phyloP scores from a whole-genome alignment of 805 yeast species.

The Alloascoidea hylecoeti region DNA sequence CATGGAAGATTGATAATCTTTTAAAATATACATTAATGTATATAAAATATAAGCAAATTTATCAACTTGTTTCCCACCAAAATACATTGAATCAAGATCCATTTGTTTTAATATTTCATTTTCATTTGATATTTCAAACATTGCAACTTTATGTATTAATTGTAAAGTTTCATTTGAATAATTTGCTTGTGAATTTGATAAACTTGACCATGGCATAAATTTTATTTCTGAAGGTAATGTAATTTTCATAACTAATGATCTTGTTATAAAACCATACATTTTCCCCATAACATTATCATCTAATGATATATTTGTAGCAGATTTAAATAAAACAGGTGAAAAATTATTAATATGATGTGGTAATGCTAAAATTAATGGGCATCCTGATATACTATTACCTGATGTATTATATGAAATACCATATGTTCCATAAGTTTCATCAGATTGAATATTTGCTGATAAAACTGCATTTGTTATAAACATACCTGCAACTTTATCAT shows the following conservation, averaged over 20 bases:
- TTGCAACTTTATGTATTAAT: conserved; percentile 31
- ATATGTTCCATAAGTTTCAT: conserved; percentile 18
- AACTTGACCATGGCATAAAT: conserved; percentile 49
- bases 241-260: not conserved
- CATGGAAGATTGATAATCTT: conserved; percentile 36
- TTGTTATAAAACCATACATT: not conserved
- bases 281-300: conserved; percentile 35
- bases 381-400: conserved; percentile 32
- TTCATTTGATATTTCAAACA: conserved; percentile 33
- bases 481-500: conserved; percentile 51
- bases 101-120: conserved; percentile 43
- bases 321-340: conserved; percentile 14
- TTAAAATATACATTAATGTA: conserved; percentile 51
- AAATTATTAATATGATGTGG: conserved; percentile 50
- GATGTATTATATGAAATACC: conserved; percentile 25
- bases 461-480: conserved; percentile 36
- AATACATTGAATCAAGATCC: conserved; percentile 77
- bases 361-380: conserved; percentile 40
- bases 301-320: conserved; percentile 21
- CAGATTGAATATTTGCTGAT: conserved; percentile 19
- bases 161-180: conserved; percentile 22
- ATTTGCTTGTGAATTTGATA: conserved; percentile 23
- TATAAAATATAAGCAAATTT: conserved; percentile 82
- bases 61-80: conserved; percentile 77
- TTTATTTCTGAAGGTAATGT: conserved; percentile 25